Evolutionary conservation across 176 grass and related monocot genomes (phyloP).

Genomic region (Guadua angustifolia): DNA sequence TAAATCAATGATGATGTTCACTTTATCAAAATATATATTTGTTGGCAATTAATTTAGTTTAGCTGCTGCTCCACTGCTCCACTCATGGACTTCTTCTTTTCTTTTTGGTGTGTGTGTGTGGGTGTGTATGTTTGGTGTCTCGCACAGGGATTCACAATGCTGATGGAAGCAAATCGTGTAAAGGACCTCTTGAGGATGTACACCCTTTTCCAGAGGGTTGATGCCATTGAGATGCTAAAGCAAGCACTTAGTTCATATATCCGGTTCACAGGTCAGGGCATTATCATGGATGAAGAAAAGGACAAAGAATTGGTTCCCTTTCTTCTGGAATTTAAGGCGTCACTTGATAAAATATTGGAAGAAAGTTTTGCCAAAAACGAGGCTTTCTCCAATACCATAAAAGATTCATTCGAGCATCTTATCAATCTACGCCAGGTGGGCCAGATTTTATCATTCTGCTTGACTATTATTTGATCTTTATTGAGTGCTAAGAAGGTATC

Average conservation of each 20-base stretch:
- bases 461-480: slow-evolving; percentile 14
- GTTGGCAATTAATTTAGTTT: not conserved
- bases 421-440: slow-evolving; percentile 98
- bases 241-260: slow-evolving; percentile 92
- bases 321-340: slow-evolving; percentile 92
- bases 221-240: slow-evolving; percentile 88
- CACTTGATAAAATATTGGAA: slow-evolving; percentile 94
- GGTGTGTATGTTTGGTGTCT: slow-evolving; percentile 9
- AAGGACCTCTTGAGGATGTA: slow-evolving; percentile 84
- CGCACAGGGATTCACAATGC: slow-evolving; percentile 81
- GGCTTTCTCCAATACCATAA: slow-evolving; percentile 93
- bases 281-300: slow-evolving; percentile 98
- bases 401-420: slow-evolving; percentile 98
- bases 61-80: slow-evolving; percentile 5
- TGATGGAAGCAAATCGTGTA: slow-evolving; percentile 98
- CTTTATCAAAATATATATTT: slow-evolving; percentile 13
- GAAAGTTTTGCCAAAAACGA: slow-evolving; percentile 97
- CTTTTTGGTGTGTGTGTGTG: not conserved
- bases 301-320: slow-evolving; percentile 94
- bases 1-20: not conserved
- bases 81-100: not conserved
- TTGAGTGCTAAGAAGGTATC: slow-evolving; percentile 9
- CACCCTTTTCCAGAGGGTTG: slow-evolving; percentile 91
- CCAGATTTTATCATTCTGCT: slow-evolving; percentile 24
- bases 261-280: slow-evolving; percentile 73